Evolutionary conservation across 257 asterid species (phyloP).

Genomic region (Leptodermis oblonga): DNA sequence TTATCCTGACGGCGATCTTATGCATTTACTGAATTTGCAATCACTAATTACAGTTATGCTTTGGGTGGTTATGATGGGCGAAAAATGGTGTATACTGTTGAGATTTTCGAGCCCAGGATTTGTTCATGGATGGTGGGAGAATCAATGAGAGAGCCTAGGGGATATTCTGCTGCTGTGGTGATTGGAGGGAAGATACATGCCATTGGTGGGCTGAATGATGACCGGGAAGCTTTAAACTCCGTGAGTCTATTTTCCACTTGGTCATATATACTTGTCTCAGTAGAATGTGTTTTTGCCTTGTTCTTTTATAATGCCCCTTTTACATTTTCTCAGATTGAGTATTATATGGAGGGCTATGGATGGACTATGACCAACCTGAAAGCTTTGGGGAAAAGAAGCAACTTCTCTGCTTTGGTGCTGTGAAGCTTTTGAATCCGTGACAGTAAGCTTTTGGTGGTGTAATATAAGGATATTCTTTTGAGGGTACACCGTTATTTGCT

Average conservation of each 20-base stretch:
- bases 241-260: too few species aligned
- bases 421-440: not conserved
- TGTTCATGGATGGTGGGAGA: conserved; percentile 54
- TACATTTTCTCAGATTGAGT: conserved; percentile 35
- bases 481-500: too few species aligned
- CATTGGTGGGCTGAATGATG: conserved; percentile 43
- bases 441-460: too few species aligned
- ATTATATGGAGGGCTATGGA: conserved; percentile 40
- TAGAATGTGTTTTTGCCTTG: not conserved
- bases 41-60: conserved; percentile 44
- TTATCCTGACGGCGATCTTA: not conserved
- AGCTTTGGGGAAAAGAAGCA: conserved; percentile 48
- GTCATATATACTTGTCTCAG: too few species aligned
- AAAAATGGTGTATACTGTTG: conserved; percentile 45
- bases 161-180: conserved; percentile 47
- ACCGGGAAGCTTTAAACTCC: conserved; percentile 24
- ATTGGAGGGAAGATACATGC: conserved; percentile 39
- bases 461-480: too few species aligned
- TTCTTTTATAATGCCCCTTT: not conserved
- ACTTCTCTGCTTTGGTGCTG: conserved; percentile 28
- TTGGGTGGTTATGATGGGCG: conserved; percentile 72
- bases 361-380: conserved; percentile 35
- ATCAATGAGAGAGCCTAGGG: conserved; percentile 47
- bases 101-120: conserved; percentile 60
- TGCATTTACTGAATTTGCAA: not conserved